Evolutionary conservation across 106 monocot species (phyloP).

Genomic region (Allium sativum): DNA sequence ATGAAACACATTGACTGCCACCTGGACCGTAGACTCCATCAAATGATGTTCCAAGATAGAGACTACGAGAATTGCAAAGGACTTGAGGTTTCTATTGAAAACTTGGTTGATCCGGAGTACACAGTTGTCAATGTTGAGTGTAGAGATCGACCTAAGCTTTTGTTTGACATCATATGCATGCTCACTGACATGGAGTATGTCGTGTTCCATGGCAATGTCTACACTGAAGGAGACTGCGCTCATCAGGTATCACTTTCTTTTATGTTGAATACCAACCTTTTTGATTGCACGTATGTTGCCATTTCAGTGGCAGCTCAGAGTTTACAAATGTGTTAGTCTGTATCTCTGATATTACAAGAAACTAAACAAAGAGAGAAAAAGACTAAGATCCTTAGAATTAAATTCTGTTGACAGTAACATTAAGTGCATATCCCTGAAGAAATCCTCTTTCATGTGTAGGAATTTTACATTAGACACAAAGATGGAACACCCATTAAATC

Average conservation of each 20-base stretch:
- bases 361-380: no score
- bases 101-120: slow-evolving; percentile 11
- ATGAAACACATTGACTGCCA: neutral
- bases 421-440: no score
- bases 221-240: slow-evolving; percentile 10
- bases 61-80: slow-evolving; percentile 30
- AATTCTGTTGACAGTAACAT: no score
- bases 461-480: slow-evolving; percentile 40
- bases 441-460: neutral
- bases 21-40: slow-evolving; percentile 17
- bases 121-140: slow-evolving; percentile 26
- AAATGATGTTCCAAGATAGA: slow-evolving; percentile 27
- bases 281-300: no score
- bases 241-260: slow-evolving; percentile 15
- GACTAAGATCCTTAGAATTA: no score
- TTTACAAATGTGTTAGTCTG: no score
- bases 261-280: no score
- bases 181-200: slow-evolving; percentile 46
- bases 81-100: neutral
- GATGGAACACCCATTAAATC: slow-evolving; percentile 45
- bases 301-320: no score
- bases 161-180: slow-evolving; percentile 39
- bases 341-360: no score
- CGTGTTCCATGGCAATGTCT: slow-evolving; percentile 35
- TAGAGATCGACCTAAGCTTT: slow-evolving; percentile 47